Evolutionary conservation across 805 yeast genomes (phyloP), one percentile per base, ranked within the genome.

Genomic region (Starmerella riodocensis): DNA sequence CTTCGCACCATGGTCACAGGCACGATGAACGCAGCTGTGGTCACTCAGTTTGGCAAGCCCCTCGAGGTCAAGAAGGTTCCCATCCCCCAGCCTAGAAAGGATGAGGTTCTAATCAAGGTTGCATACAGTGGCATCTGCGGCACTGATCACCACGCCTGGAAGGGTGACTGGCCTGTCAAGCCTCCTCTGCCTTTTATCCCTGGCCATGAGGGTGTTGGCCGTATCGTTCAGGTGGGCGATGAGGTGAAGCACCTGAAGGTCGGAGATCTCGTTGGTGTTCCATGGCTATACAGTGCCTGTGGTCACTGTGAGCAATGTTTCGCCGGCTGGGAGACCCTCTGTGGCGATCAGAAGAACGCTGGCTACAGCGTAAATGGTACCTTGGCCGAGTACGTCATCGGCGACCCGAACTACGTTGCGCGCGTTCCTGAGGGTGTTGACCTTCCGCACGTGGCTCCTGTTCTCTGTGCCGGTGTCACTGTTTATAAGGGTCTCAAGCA

Each of bases 111-210:
- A 59, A 68, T 84, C 64, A 75, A 84, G 61, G 76, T 84, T 62
- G 75, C 74, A 65, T 83, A 76, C 70, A 74, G 93, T 21, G 94
- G 94, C 63, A 93, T 83, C 41, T 83, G 94, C 65, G 94, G 85
- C 69, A 82, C 94, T 27, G 94, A 83, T 58, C 71, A 84, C 60
- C 94, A 84, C 67, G 93, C 93, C 40, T 81, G 91, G 86, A 74
- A 79, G 59, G 93, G 93, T 56, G 94, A 84, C 65, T 83, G 93
- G 93, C 91, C 93, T 37, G 66, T 78, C 60, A 72, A 64, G 48
- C 72, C 78, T 49, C 77, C 76, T 58, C 66, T 77, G 45, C 88
- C 91, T 19, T 65, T 79, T 51, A 85, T 80, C 36, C 91, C 91
- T 48, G 93, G 93, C 53, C 93, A 81, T 64, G 93, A 81, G 64